Conservation (phyloP, 225 moss, liverwort and hornwort genomes). For the Pleurozium schreberi region DNA sequence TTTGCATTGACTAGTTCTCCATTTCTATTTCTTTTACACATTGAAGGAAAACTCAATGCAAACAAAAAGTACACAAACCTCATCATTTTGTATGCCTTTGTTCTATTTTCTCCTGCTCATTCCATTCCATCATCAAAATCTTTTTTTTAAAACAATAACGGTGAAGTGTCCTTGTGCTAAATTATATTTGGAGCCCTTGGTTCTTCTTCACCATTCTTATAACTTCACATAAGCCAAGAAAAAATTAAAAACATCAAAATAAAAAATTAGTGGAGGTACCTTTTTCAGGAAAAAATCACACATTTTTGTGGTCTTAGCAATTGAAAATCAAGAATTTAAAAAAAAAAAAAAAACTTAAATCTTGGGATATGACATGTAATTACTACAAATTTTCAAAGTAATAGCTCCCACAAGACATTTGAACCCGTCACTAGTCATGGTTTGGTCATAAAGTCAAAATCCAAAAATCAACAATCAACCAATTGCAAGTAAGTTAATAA, state of each 20-base stretch:
- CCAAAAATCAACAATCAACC: accelerated
- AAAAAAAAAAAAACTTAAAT: not conserved
- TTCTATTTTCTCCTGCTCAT: not conserved
- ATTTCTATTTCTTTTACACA: accelerated
- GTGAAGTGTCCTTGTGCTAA: too few relatives aligned
- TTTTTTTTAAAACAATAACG: not conserved
- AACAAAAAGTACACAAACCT: not conserved
- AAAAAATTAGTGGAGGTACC: not conserved
- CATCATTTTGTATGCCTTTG: too few relatives aligned
- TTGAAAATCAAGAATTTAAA: not conserved
- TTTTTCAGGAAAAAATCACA: not conserved
- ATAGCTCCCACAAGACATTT: accelerated
- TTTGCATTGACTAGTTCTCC: too few relatives aligned
- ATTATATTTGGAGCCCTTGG: accelerated
- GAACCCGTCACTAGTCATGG: not conserved
- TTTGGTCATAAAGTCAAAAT: not conserved
- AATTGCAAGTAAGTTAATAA: too few relatives aligned
- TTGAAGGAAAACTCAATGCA: not conserved
- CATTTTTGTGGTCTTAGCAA: not conserved
- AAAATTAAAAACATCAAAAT: not conserved
- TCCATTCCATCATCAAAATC: not conserved
- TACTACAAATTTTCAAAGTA: not conserved
- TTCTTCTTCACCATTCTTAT: too few relatives aligned
- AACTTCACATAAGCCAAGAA: accelerated
- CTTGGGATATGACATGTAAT: not conserved